Evolutionary conservation across 495 filamentous ascomycete species (phyloP), one percentile per base, ranked within the genome.

Genomic region (Darksidea phi): DNA sequence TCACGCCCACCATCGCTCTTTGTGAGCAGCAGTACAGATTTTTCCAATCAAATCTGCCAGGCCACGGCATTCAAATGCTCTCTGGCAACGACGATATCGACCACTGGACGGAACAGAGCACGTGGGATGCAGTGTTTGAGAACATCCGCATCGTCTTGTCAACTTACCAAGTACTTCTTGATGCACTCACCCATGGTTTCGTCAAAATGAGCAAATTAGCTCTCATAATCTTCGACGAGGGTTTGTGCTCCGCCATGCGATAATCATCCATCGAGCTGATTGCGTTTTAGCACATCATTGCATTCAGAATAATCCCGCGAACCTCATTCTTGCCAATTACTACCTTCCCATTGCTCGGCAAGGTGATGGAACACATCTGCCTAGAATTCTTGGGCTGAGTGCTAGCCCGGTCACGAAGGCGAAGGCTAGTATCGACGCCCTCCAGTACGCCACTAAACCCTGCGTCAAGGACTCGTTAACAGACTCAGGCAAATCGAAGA

Each of bases 211-310:
- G 78, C 1, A 75, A 77, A 0, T 69, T 97, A 28, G 75, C 83
- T 18, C 74, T 98, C 1, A 73, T 98, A 20, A 78, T 97, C 0
- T 92, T 96, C 59, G 93, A 98, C 68, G 93, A 98, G 84, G 90
- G 91, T 91, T 68, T 48, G 75, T 66, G 26, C 32, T 12, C 42
- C n/a, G n/a, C 2, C 6, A 55, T 15, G 21, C 10, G 8, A 18
- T 6, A 7, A 8, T 17, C 12, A 41, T 43, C 8, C 20, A 25
- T 1, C 25, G 32, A 57, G 24, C 75, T 69, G 57, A 72, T 64
- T 8, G 64, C 46, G 50, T 26, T 48, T 1, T 56, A 90, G 89
- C 87, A 11, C 89, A 94, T 70, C 81, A 90, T 70, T 89, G 87
- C 67, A 75, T 77, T 10, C 70, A 71, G 17, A 80, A 79, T 37